Base-by-base conservation (phyloP, 2,329 filamentous ascomycete species). In the Fonsecaea multimorphosa region DNA sequence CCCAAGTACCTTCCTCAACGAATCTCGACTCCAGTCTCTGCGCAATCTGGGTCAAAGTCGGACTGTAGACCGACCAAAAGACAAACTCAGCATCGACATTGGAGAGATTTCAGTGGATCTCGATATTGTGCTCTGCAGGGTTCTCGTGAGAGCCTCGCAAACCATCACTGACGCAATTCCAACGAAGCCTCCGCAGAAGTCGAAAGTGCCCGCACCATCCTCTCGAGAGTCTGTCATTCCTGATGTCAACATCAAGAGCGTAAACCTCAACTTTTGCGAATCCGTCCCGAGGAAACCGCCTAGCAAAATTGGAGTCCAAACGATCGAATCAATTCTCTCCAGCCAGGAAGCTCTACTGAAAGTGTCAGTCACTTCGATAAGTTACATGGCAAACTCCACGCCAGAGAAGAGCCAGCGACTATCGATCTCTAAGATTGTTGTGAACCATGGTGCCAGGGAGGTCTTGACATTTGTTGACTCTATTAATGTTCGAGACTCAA, bases 381-480 rank as follows among this genome's bases (percentile, higher is more conserved):
- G 44, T 31, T 62, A 65, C 29, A 24, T 52, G 16, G 8, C 55
- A n/a, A 12, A 38, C 12, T 56, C 62, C n/a, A 24, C 11, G 16
- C 44, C 31, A 29, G 58, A 59, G 38, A 29, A 22, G 11, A 22
- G 16, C 27, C 58, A 65, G 54, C 68, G 68, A 14, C 46, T 69
- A 16, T 68, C 58, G 14, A 59, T 71, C 24, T 76, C 78, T 2
- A 82, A 80, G 57, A 81, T 86, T 60, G 71, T 74, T 0, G 74
- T 86, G 49, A 80, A 81, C 2, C 82, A 82, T 66, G 76, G 81
- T 5, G 80, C 81, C 19, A 78, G 84, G 29, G 76, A 82, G 36
- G 78, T 87, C 8, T 73, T 87, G 29, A 82, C 80, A 2, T 87
- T 87, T 69, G 79, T 84, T 58, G 78, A 82, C 53, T 74, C 73